Conservation (phyloP, 495 filamentous ascomycete genomes). For the Aspergillus affinis region DNA sequence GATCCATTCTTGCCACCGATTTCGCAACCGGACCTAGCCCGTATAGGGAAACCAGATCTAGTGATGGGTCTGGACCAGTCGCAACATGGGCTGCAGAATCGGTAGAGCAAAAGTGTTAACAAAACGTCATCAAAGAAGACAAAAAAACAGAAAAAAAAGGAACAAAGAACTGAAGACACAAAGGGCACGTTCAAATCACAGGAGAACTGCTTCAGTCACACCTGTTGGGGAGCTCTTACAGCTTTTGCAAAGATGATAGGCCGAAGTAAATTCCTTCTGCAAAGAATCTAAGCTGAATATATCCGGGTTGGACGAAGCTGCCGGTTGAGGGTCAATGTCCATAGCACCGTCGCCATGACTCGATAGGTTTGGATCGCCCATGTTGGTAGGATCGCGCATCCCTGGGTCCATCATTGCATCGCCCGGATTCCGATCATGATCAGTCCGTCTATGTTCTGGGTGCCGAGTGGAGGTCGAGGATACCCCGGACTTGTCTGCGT, state of each 20-base stretch:
- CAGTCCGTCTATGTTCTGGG: slow-evolving; percentile 35
- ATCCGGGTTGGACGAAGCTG: slow-evolving; percentile 15
- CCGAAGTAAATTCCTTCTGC: slow-evolving; percentile 46
- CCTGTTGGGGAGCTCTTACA: slow-evolving; percentile 46
- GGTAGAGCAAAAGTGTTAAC: slow-evolving; percentile 41
- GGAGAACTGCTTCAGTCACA: slow-evolving; percentile 3
- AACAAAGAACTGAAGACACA: neutral
- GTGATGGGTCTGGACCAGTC: slow-evolving; percentile 56
- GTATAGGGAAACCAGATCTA: slow-evolving; percentile 66
- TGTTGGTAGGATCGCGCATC: slow-evolving; percentile 29
- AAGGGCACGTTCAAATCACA: neutral
- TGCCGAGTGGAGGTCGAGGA: slow-evolving; percentile 17
- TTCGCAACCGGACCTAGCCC: slow-evolving; percentile 58
- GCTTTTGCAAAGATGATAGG: slow-evolving; percentile 53
- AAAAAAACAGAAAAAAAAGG: slow-evolving; percentile 6
- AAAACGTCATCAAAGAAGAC: slow-evolving; percentile 32
- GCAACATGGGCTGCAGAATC: slow-evolving; percentile 41
- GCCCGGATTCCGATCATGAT: slow-evolving; percentile 37
- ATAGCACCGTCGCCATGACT: slow-evolving; percentile 35
- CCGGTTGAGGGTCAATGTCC: slow-evolving; percentile 37
- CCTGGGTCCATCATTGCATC: slow-evolving; percentile 17
- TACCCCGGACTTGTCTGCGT: slow-evolving; percentile 22
- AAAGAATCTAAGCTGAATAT: slow-evolving; percentile 42
- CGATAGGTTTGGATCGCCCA: slow-evolving; percentile 8
- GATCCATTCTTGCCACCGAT: slow-evolving; percentile 64